Evolutionary conservation across 768 basidiomycete species (phyloP).

Genomic region (Leccinum uliginosum): DNA sequence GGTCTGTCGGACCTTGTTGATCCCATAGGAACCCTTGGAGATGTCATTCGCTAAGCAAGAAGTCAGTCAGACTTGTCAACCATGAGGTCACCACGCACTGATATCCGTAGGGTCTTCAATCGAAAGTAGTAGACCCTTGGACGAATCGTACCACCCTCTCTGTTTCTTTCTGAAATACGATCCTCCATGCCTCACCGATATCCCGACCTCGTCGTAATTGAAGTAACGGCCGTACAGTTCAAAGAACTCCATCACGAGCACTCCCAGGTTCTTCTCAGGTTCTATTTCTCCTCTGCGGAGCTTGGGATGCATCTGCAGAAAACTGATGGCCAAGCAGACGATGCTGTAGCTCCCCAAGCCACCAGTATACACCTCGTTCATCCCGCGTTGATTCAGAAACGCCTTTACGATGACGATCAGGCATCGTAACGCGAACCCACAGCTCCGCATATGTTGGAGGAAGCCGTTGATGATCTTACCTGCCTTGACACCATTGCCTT

Average conservation of each 20-base stretch:
- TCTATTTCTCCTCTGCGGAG: conserved; percentile 85
- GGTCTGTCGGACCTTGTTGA: conserved; percentile 75
- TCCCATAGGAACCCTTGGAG: conserved; percentile 81
- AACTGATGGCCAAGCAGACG: conserved; percentile 88
- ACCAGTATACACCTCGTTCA: conserved; percentile 99
- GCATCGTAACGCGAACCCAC: conserved; percentile 66
- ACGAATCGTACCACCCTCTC: conserved; percentile 75
- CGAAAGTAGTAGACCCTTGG: conserved; percentile 56
- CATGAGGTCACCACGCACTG: conserved; percentile 47
- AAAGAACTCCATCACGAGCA: conserved; percentile 95
- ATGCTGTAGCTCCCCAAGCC: conserved; percentile 93
- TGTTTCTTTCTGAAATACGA: conserved; percentile 81
- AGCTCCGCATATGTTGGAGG: conserved; percentile 53
- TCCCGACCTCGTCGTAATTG: conserved; percentile 87
- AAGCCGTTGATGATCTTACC: conserved; percentile 80
- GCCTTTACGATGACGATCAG: conserved; percentile 88
- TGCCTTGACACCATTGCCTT: conserved; percentile 76
- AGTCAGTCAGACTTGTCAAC: background rate
- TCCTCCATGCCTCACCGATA: conserved; percentile 84
- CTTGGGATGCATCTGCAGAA: conserved; percentile 97
- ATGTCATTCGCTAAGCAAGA: conserved; percentile 79
- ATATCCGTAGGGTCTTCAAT: conserved; percentile 94
- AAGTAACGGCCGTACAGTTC: conserved; percentile 92
- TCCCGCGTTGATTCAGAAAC: conserved; percentile 81
- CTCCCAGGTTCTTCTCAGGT: conserved; percentile 82